These are phyloP conservation scores for Diaporthe aspalathi DNA, from an alignment of 2,329 filamentous ascomycete genomes.

Conservation along the genomic window DNA sequence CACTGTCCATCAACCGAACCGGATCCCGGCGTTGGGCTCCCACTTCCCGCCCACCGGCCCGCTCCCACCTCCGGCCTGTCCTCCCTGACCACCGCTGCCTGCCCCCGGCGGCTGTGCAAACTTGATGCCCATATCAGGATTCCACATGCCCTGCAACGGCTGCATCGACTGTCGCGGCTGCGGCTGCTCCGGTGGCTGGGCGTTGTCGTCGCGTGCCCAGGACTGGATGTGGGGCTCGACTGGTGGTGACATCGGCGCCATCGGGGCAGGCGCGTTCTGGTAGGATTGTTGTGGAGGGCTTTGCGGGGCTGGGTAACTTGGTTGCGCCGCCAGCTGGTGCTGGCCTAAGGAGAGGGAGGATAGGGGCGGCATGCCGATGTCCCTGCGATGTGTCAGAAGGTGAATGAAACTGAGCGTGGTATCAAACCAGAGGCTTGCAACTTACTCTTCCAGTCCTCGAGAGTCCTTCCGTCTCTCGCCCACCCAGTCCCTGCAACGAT, in stretches of 20 bases:
- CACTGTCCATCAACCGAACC: slow-evolving; percentile 57
- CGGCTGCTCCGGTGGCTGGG: slow-evolving; percentile 67
- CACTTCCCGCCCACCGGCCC: slow-evolving; percentile 58
- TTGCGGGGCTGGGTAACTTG: slow-evolving; percentile 35
- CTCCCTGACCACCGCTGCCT: slow-evolving; percentile 36
- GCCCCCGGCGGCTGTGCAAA: slow-evolving; percentile 67
- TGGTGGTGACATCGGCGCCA: slow-evolving; percentile 45
- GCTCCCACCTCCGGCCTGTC: slow-evolving; percentile 33
- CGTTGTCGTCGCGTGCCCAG: slow-evolving; percentile 59
- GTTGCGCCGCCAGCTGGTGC: slow-evolving; percentile 46
- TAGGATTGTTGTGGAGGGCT: slow-evolving; percentile 45
- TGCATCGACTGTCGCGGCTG: slow-evolving; percentile 58
- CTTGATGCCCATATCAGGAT: slow-evolving; percentile 82
- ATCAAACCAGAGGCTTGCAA: slow-evolving; percentile 39
- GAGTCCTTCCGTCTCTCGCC: slow-evolving; percentile 86
- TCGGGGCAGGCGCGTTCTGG: slow-evolving; percentile 43
- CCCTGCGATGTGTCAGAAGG: slow-evolving; percentile 48
- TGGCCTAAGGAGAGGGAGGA: slow-evolving; percentile 55
- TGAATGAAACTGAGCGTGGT: slow-evolving; percentile 36
- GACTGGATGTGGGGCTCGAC: slow-evolving; percentile 68
- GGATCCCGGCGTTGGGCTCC: slow-evolving; percentile 69
- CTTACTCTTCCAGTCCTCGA: slow-evolving; percentile 79
- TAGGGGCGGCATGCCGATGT: slow-evolving; percentile 64
- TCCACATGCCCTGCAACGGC: slow-evolving; percentile 73
- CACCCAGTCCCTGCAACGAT: slow-evolving; percentile 81